Base-by-base conservation (phyloP, 108 stramenopile genomes). In the Cyclotella distinguenda region DNA sequence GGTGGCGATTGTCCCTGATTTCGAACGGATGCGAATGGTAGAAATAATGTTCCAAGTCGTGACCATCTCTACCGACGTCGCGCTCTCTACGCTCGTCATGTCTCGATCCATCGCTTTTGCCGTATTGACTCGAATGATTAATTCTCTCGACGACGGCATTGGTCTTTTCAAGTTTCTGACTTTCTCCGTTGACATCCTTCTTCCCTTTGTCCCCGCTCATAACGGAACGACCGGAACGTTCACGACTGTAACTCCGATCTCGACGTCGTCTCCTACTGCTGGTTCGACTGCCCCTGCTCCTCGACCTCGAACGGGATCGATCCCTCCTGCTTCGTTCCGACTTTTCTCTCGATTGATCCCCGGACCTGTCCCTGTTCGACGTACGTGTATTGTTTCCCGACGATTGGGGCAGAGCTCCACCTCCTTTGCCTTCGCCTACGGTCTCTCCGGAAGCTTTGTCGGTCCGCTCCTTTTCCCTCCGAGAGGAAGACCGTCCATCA, bases 191-290 rank as follows among this genome's bases (percentile, higher is more conserved):
- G 19, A 11, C 18, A 35, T 32, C 27, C 49, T 19, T 16, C 50
- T 52, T 25, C 23, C 31, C 27, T 58, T 11, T 47, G 30, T 30
- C 27, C 60, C 32, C 52, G 45, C 18, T 60, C 66, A 0, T 23
- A 25, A 67, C 66, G 56, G 22, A 53, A 45, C 25, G 39, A 45
- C 42, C 59, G 30, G n/a, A 19, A 34, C 71, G 43, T 15, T 34
- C 48, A 33, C 71, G 43, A 55, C 64, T 54, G 35, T 60, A 16
- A 26, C 64, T 46, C 3, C 43, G 43, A 38, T 63, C 31, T 19
- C 65, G 39, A 9, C 45, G 36, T n/a, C 49, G 22, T 16, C 53
- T 43, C 6, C 60, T 43, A 4, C 60, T 8, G 46, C 43, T 45
- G 25, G 22, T 23, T 6, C 42, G 11, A 32, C 65, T 50, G 10